A percentile compares a stretch with the other conserved stretches of the same genome.
phyloP scores from a whole-genome alignment of 345 rosid species.

The Cardamine chenopodiifolia region DNA sequence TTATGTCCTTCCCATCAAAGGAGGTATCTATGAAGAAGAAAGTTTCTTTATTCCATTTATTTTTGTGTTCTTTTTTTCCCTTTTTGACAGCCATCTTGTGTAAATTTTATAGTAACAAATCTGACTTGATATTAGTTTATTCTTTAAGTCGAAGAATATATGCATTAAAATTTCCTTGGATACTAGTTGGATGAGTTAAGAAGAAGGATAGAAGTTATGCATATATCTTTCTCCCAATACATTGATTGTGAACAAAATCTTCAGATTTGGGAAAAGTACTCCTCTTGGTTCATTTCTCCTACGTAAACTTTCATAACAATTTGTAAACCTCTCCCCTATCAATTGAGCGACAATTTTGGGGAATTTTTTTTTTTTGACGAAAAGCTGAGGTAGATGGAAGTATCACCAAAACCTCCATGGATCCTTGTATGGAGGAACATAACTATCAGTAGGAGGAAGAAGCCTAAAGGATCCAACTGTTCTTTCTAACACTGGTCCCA shows the following conservation, averaged over 20 bases:
- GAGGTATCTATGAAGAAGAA: not conserved
- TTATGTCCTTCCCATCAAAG: not conserved
- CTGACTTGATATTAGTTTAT: not conserved
- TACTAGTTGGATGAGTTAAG: slow-evolving; percentile 1
- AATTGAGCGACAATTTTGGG: slow-evolving; percentile 8
- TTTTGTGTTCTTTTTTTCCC: not conserved
- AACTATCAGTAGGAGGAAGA: slow-evolving; percentile 70
- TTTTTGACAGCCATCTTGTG: not conserved
- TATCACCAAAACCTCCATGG: slow-evolving; percentile 98
- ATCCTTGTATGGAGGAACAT: slow-evolving; percentile 94
- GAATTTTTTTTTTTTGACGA: not conserved
- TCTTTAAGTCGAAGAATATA: not conserved
- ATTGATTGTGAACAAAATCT: not conserved
- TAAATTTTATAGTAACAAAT: not conserved
- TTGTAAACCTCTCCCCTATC: slow-evolving; percentile 15
- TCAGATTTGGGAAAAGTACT: not conserved
- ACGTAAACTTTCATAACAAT: not conserved
- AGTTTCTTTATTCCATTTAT: not conserved
- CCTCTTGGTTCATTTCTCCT: not conserved
- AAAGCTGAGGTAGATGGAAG: slow-evolving; percentile 12
- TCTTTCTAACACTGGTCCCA: slow-evolving; percentile 77
- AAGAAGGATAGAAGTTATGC: not conserved
- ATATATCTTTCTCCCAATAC: not conserved
- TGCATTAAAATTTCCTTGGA: not conserved
- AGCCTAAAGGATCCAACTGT: slow-evolving; percentile 78